These are phyloP conservation scores for Aspergillus sp. DNA, from an alignment of 2,329 filamentous ascomycete genomes.

Conservation along the genomic window DNA sequence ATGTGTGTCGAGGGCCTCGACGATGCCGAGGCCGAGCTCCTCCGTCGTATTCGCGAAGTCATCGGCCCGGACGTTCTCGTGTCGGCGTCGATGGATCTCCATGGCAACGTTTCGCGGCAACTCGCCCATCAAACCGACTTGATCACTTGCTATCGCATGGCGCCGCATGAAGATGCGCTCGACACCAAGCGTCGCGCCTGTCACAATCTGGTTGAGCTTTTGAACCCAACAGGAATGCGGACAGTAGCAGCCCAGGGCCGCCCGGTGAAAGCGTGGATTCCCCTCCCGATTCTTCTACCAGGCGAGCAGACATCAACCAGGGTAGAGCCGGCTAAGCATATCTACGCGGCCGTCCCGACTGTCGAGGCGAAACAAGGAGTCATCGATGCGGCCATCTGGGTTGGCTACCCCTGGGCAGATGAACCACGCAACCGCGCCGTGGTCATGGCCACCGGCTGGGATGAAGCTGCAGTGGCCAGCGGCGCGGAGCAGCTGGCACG, in stretches of 20 bases:
- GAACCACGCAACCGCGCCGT: constrained; percentile 44
- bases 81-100: constrained; percentile 48
- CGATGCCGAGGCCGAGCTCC: constrained; percentile 41
- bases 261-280: constrained; percentile 45
- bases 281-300: constrained; percentile 43
- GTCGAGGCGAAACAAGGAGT: constrained; percentile 36
- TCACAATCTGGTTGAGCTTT: constrained; percentile 37
- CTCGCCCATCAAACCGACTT: constrained; percentile 43
- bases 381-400: constrained; percentile 47
- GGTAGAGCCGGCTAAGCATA: constrained; percentile 42
- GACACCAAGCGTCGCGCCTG: constrained; percentile 46
- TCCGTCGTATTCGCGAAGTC: constrained; percentile 37
- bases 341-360: constrained; percentile 40
- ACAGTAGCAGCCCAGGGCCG: constrained; percentile 13
- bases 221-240: constrained; percentile 19
- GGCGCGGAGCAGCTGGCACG: constrained; percentile 40
- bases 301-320: constrained; percentile 49
- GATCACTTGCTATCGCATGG: constrained; percentile 46
- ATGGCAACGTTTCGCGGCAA: constrained; percentile 45
- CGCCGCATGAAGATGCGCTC: constrained; percentile 43
- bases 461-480: constrained; percentile 26
- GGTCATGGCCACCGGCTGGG: constrained; percentile 46
- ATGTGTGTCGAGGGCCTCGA: constrained; percentile 45
- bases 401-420: constrained; percentile 49
- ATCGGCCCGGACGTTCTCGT: constrained; percentile 41